Evolutionary conservation across 345 rosid species (phyloP), one percentile per base, ranked within the genome.

Genomic region (Heritiera littoralis): DNA sequence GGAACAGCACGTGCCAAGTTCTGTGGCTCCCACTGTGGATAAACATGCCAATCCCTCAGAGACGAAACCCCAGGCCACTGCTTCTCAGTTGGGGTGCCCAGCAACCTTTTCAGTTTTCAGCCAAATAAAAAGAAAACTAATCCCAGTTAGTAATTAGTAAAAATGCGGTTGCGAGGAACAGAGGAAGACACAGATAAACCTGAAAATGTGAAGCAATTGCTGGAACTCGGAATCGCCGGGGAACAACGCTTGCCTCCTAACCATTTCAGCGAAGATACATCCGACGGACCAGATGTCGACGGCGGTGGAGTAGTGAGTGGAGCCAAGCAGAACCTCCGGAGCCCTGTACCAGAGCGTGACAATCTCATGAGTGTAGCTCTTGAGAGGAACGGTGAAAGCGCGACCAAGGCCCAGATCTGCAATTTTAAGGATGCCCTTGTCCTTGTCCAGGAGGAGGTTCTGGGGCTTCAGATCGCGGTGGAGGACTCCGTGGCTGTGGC

Each of bases 331-430:
- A 60, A 93, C 97, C 83, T 94, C 98, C 1, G 98, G 97, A 61
- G 98, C 96, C 66, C 97, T 80, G 70, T 94, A 93, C 98, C 98
- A 94, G 71, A 94, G 98, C 45, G 95, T 93, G 28, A 94, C 97
- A 13, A 90, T 90, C 92, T 94, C 98, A 41, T 43, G 45, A 6
- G 45, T 43, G 45, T 91, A 94, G 23, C 92, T 84, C 89, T 94
- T 94, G 18, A 94, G 88, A 73, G 98, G 98, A 23, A 94, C 97
- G 1, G 98, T 91, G 67, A 94, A 94, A 20, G 98, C 88, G 7
- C 95, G 93, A 1, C 95, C 98, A 0, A 94, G 5, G 45, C 98
- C 98, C 0, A 94, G 84, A 84, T 94, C 97, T 1, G 97, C 98
- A 61, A 93, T 93, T 83, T 94, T 93, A 7, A 94, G 88, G 30